Conservation (phyloP, 2,329 filamentous ascomycete species). For the Lasiodiplodia sp. region DNA sequence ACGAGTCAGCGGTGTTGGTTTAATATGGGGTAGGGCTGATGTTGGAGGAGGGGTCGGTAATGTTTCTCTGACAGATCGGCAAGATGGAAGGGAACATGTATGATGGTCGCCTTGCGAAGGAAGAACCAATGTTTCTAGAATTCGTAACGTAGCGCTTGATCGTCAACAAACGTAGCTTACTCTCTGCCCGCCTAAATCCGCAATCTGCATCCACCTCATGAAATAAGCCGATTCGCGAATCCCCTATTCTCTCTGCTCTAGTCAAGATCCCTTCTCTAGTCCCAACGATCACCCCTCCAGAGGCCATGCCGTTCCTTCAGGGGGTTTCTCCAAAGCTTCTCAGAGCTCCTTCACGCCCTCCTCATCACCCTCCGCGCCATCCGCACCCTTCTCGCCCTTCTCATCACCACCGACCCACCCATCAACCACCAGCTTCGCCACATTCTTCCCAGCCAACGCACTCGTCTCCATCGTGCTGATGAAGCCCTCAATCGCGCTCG, state of each 20-base stretch:
- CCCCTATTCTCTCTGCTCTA: neutral
- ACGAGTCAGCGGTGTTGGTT: neutral
- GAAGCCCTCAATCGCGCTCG: slow-evolving; percentile 82
- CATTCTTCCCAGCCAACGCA: slow-evolving; percentile 87
- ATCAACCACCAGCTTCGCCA: slow-evolving; percentile 74
- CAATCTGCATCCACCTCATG: neutral
- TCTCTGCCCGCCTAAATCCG: neutral
- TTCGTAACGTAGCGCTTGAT: no score
- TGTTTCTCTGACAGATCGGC: neutral
- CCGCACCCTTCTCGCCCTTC: neutral
- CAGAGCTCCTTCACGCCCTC: slow-evolving; percentile 22
- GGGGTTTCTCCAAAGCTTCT: neutral
- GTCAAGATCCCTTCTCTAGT: neutral
- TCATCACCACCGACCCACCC: slow-evolving; percentile 53
- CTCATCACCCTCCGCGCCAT: neutral
- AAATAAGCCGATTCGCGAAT: neutral
- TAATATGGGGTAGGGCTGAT: neutral
- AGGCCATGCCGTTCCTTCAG: neutral
- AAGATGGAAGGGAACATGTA: neutral
- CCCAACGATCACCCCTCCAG: neutral
- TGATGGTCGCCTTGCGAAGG: neutral
- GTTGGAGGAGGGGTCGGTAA: neutral
- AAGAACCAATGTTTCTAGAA: neutral
- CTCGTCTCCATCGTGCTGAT: slow-evolving; percentile 98
- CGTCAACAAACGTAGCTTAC: no score